Base-by-base conservation (phyloP, 2,329 filamentous ascomycete genomes). In the Penicillium hordei region DNA sequence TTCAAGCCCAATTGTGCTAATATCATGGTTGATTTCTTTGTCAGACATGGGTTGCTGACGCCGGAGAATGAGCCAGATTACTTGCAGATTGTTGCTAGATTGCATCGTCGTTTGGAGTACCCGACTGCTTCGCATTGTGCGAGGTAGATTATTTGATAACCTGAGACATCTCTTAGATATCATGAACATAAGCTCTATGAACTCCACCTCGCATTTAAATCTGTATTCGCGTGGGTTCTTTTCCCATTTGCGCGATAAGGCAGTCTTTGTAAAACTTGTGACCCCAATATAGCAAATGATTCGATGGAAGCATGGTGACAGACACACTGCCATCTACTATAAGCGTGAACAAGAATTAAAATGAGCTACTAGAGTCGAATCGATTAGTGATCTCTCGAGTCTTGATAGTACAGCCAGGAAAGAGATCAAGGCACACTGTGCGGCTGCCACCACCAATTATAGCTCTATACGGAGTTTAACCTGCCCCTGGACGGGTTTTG, bases 1-100 rank as follows among this genome's bases (percentile, higher is more conserved):
- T 99, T 93, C 80, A 99, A 99, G 80, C 89, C 93, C 2, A 97
- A 97, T 73, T 97, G 93, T 75, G 89, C 90, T 15, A 73, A 94
- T 57, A 85, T 96, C 48, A 78, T 94, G 71, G 76, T 97, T 45
- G 92, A 97, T 73, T 99, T 97, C 78, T 90, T 99, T 71, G 81
- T 96, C 65, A 84, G 93, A 52, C 90, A 92, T 75, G 89, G 90
- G 0, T 85, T 96, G 60, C 71, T 97, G 70, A 95, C 88, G 9
- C 75, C 79, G 43, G 89, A 90, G 66, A 91, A 92, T 70, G 93
- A 97, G 77, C 82, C 83, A 49, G 79, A 93, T 68, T 92, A 89
- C 70, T 81, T 89, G 61, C 87, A 92, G 76, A 92, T 97, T 67
- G 79, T 85, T 60, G 80, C 81, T 58, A 85, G 90, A 70, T 77